Percentiles rank a stretch among this genome's conserved stretches.
These are phyloP conservation scores for Canavalia gladiata DNA, from an alignment of 306 rosid genomes.

Conservation along the genomic window DNA sequence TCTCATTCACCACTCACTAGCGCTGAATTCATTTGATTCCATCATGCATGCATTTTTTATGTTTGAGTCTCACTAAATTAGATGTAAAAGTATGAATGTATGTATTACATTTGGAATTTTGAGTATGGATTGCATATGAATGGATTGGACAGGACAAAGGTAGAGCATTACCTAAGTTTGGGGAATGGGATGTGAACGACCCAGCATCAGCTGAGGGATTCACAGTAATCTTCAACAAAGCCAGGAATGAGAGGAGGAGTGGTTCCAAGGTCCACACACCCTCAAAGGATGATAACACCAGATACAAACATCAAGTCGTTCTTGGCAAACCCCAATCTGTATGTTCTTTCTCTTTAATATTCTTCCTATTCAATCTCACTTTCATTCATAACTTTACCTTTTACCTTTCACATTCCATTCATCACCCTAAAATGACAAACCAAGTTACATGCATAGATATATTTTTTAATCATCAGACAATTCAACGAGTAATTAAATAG, in stretches of 20 bases:
- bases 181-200: conserved; percentile 90
- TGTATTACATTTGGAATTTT: not conserved
- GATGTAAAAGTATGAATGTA: no score
- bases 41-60: no score
- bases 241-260: conserved; percentile 72
- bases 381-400: not conserved
- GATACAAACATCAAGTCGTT: conserved; percentile 60
- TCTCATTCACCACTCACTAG: no score
- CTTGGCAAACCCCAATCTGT: conserved; percentile 75
- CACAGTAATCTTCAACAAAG: conserved; percentile 83
- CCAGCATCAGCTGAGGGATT: conserved; percentile 85
- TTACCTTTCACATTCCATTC: not conserved
- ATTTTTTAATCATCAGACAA: not conserved
- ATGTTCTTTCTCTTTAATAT: conserved; percentile 22
- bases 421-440: no score
- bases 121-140: no score
- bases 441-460: no score
- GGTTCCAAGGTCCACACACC: conserved; percentile 66
- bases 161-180: conserved; percentile 78
- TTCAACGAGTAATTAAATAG: not conserved
- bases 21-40: not conserved
- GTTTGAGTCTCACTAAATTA: no score
- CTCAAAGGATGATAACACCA: conserved; percentile 53
- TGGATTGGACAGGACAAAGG: conserved; percentile 59
- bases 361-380: no score